Percentiles rank a stretch among this genome's conserved stretches.
Conservation (phyloP, 1,139 yeast species). For the Blastobotrys persicus region DNA sequence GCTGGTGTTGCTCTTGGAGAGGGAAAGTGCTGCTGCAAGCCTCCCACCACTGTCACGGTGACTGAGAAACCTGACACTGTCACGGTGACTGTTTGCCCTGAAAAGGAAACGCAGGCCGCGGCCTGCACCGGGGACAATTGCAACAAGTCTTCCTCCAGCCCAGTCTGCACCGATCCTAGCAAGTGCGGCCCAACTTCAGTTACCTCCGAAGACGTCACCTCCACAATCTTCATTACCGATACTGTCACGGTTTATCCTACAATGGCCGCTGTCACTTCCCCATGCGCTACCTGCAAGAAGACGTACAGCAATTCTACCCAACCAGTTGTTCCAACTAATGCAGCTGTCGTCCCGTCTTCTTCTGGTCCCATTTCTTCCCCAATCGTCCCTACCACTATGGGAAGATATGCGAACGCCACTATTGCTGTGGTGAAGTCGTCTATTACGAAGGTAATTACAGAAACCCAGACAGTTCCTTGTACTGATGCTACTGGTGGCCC, state of each 20-base stretch:
- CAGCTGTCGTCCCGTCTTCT: not conserved
- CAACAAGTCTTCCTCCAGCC: not conserved
- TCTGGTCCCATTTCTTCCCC: not conserved
- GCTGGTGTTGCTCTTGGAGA: not conserved
- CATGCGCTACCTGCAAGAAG: constrained; percentile 5
- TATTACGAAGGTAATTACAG: not conserved
- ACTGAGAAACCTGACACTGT: constrained; percentile 4
- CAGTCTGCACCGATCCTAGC: not conserved
- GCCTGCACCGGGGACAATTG: not conserved
- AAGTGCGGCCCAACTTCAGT: constrained; percentile 2
- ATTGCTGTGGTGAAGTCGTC: not conserved
- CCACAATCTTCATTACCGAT: constrained; percentile 1
- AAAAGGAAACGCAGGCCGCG: not conserved
- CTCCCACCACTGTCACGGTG: constrained; percentile 6
- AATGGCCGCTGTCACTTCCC: not conserved
- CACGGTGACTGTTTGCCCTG: constrained; percentile 3
- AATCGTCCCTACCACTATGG: not conserved
- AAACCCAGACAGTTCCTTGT: constrained; percentile 4
- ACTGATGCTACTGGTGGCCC: constrained; percentile 6
- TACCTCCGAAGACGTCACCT: constrained; percentile 3
- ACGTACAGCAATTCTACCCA: not conserved
- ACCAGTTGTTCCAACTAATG: not conserved
- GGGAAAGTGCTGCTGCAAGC: constrained; percentile 7
- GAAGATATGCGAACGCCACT: constrained; percentile 1
- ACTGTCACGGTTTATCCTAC: constrained; percentile 8